Conservation (phyloP, 257 asterid species). For the Avicennia marina region DNA sequence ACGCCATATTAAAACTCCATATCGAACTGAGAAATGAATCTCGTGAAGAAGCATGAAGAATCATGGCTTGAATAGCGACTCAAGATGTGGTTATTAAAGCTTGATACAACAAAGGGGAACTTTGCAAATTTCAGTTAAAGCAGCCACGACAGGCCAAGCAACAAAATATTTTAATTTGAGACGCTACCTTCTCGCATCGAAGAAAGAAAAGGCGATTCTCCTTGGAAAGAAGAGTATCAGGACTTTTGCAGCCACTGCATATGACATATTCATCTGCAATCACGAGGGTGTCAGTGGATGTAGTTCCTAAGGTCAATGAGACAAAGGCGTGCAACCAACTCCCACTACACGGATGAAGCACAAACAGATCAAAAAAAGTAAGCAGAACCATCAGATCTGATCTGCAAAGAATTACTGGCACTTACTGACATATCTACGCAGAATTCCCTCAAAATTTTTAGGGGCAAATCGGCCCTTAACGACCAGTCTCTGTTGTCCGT, state of each 20-base stretch:
- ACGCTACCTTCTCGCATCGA: conserved; percentile 82
- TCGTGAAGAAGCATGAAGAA: no score
- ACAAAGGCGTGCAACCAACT: no score
- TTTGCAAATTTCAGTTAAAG: no score
- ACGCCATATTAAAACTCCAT: no score
- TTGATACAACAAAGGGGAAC: no score
- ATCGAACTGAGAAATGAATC: no score
- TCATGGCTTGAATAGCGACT: no score
- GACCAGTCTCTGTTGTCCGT: conserved; percentile 89
- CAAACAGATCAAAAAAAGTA: neutral
- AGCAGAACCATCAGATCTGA: neutral
- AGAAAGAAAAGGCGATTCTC: conserved; percentile 94
- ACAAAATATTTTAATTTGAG: no score
- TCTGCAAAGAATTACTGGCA: neutral
- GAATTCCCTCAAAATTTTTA: conserved; percentile 91
- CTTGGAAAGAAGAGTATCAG: conserved; percentile 82
- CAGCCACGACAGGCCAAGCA: no score
- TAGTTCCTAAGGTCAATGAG: no score
- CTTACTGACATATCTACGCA: conserved; percentile 88
- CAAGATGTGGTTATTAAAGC: no score
- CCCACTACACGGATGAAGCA: neutral
- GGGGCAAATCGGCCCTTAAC: conserved; percentile 97
- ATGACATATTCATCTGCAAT: conserved; percentile 86
- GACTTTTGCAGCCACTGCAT: conserved; percentile 97
- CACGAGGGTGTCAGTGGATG: no score